Conservation (phyloP, 352 stramenopile species). For the Pythium dissimile region DNA sequence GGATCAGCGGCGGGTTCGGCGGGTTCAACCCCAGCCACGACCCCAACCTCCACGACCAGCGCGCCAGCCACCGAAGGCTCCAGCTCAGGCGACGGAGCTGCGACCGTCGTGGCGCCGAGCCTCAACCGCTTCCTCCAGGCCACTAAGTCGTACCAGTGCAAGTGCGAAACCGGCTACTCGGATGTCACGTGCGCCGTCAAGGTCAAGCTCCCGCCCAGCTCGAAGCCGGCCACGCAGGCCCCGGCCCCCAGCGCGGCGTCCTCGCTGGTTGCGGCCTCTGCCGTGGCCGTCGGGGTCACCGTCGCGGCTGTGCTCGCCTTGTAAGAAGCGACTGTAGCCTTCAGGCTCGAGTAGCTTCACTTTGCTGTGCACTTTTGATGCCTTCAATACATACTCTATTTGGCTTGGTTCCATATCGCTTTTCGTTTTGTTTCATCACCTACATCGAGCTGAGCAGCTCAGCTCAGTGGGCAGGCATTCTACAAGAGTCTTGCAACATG, state of each 20-base stretch:
- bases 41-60: not conserved
- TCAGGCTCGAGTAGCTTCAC: too few species aligned
- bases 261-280: not conserved
- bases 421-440: too few species aligned
- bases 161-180: slow-evolving; percentile 56
- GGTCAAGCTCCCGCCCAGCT: slow-evolving; percentile 21
- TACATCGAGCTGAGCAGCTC: too few species aligned
- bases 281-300: slow-evolving; percentile 1
- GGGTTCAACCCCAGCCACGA: not conserved
- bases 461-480: too few species aligned
- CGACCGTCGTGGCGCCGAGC: not conserved
- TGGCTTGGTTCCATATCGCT: not conserved
- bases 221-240: not conserved
- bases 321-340: not conserved
- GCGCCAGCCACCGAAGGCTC: not conserved
- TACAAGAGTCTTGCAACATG: too few species aligned
- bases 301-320: slow-evolving; percentile 2
- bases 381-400: not conserved
- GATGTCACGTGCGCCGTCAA: slow-evolving; percentile 59
- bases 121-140: slow-evolving; percentile 7
- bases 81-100: not conserved
- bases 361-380: not conserved
- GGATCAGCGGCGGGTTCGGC: not conserved
- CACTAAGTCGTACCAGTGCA: slow-evolving; percentile 34
- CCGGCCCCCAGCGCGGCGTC: not conserved